A percentile compares a stretch with the other conserved stretches of the same genome.
Evolutionary conservation across 768 basidiomycete genomes (phyloP).

Genomic region (Suillus subaureus): DNA sequence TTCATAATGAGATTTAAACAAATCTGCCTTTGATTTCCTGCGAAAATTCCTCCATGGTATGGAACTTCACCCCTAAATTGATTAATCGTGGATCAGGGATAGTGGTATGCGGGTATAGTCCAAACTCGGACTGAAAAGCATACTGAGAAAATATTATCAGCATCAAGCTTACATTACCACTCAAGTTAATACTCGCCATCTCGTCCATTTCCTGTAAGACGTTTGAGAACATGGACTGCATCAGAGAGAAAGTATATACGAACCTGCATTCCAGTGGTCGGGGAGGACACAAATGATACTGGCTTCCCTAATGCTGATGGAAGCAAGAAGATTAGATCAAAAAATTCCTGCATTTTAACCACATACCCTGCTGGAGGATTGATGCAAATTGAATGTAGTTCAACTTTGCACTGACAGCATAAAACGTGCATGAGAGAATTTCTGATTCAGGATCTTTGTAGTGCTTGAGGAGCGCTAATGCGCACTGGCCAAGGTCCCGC

Average conservation of each 20-base stretch:
- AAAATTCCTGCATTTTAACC: background rate
- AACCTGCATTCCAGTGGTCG: constrained; percentile 22
- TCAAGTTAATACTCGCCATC: constrained; percentile 19
- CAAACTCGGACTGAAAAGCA: constrained; percentile 27
- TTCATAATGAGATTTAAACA: constrained; percentile 8
- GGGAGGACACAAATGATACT: constrained; percentile 24
- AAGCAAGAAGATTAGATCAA: background rate
- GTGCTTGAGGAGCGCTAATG: constrained; percentile 25
- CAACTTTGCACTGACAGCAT: constrained; percentile 26
- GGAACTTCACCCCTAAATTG: constrained; percentile 28
- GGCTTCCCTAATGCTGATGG: constrained; percentile 27
- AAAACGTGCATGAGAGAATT: constrained; percentile 27
- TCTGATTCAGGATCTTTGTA: constrained; percentile 22
- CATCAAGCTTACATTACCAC: constrained; percentile 4
- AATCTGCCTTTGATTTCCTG: constrained; percentile 25
- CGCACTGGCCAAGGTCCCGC: constrained; percentile 26
- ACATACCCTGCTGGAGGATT: constrained; percentile 21
- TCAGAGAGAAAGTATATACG: background rate
- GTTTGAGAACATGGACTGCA: background rate
- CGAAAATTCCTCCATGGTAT: constrained; percentile 19
- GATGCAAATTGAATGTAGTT: constrained; percentile 19
- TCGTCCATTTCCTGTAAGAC: constrained; percentile 23
- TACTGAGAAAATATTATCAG: constrained; percentile 18
- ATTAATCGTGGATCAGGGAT: constrained; percentile 31
- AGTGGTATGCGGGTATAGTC: constrained; percentile 19